phyloP scores from a whole-genome alignment of 192 early-diverging fungal genomes.

The Coemansia sp. region DNA sequence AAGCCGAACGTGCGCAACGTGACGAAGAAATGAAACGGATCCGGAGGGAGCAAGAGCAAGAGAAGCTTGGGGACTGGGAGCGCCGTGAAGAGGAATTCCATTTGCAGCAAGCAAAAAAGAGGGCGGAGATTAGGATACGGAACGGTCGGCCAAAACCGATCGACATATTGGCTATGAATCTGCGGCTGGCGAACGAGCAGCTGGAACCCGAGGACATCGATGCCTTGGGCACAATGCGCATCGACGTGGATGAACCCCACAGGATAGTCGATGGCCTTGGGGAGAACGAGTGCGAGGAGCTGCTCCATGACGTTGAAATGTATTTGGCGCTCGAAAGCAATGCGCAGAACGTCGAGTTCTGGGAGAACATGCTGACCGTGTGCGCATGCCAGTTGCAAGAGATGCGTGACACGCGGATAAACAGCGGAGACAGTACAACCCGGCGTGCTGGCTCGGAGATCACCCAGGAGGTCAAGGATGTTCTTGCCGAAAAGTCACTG shows the following conservation, averaged over 20 bases:
- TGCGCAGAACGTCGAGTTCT: slow-evolving; percentile 75
- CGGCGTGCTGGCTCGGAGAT: slow-evolving; percentile 10
- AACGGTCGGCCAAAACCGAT: slow-evolving; percentile 87
- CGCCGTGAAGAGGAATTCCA: slow-evolving; percentile 92
- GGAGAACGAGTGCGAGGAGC: slow-evolving; percentile 69
- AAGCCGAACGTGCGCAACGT: slow-evolving; percentile 73
- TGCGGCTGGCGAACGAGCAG: slow-evolving; percentile 73
- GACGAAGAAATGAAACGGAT: slow-evolving; percentile 77
- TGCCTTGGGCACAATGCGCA: slow-evolving; percentile 50
- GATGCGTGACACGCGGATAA: slow-evolving; percentile 2
- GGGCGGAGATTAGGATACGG: slow-evolving; percentile 91
- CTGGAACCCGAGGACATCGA: slow-evolving; percentile 70
- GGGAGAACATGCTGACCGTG: slow-evolving; percentile 81
- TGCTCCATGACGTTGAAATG: slow-evolving; percentile 84
- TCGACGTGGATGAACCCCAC: slow-evolving; percentile 89
- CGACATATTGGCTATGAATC: slow-evolving; percentile 89
- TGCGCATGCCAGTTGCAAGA: slow-evolving; percentile 66
- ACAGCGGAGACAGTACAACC: slow-evolving; percentile 11
- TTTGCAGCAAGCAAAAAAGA: slow-evolving; percentile 82
- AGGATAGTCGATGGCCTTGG: slow-evolving; percentile 69
- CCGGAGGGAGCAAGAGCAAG: slow-evolving; percentile 83
- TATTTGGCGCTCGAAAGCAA: slow-evolving; percentile 84
- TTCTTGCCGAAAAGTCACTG: slow-evolving; percentile 74
- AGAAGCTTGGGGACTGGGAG: slow-evolving; percentile 95
- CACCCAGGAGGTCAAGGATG: slow-evolving; percentile 61